phyloP scores from a whole-genome alignment of 2,329 filamentous ascomycete species.

The Colletotrichum orchidophilum region DNA sequence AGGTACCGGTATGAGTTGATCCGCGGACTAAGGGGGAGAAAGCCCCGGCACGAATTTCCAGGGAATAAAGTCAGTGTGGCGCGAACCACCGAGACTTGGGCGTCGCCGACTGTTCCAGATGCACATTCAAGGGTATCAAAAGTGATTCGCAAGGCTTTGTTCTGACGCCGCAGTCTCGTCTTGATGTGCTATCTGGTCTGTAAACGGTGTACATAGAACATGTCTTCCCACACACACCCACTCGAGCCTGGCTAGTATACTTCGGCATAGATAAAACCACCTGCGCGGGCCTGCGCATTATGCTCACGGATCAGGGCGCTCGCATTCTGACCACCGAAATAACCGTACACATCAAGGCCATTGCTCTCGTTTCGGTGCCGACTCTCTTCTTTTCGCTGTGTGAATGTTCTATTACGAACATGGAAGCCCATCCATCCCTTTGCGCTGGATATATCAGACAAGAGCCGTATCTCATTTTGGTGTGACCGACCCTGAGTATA shows the following conservation, averaged over 20 bases:
- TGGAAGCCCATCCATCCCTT: not conserved
- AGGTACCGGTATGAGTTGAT: not conserved
- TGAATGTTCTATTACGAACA: constrained; percentile 6
- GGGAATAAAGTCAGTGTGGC: no score
- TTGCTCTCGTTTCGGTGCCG: not conserved
- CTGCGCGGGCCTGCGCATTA: not conserved
- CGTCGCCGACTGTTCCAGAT: not conserved
- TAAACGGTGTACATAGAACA: not conserved
- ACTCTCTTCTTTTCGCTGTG: not conserved
- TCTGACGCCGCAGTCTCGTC: not conserved
- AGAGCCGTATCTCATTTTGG: not conserved
- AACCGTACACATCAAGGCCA: constrained; percentile 1
- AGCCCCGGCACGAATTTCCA: no score
- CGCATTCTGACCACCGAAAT: not conserved
- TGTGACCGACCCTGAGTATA: not conserved
- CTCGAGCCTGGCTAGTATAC: no score
- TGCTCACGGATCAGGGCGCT: constrained; percentile 5
- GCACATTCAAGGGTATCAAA: no score
- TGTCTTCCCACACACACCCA: not conserved
- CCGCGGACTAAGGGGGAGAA: not conserved
- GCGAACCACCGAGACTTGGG: not conserved
- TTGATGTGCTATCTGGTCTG: not conserved
- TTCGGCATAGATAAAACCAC: no score
- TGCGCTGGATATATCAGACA: not conserved
- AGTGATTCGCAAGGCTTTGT: no score